These are phyloP conservation scores for Lupinus albus DNA, from an alignment of 306 rosid species.

Conservation along the genomic window DNA sequence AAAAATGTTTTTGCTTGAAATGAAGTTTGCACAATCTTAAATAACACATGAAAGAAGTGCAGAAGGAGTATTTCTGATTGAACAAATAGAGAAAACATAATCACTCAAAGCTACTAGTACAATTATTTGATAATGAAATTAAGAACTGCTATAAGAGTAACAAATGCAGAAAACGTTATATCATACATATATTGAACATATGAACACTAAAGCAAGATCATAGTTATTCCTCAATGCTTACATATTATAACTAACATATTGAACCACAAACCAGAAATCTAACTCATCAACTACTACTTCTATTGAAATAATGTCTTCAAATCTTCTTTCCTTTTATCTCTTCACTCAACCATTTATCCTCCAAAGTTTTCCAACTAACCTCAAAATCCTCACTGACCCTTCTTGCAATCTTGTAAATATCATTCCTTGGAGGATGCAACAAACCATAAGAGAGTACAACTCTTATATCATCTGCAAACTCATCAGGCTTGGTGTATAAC, in stretches of 20 bases:
- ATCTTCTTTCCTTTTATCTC: not conserved
- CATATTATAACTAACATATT: too few relatives aligned
- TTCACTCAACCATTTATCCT: not conserved
- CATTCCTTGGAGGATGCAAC: not conserved
- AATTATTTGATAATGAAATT: too few relatives aligned
- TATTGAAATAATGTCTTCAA: not conserved
- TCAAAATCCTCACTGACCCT: not conserved
- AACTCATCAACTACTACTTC: not conserved
- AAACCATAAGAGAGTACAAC: constrained; percentile 1
- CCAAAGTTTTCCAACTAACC: not conserved
- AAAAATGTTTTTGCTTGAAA: constrained; percentile 12
- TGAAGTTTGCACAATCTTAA: not conserved
- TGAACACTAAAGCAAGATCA: too few relatives aligned
- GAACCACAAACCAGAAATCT: not conserved
- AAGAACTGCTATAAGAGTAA: too few relatives aligned
- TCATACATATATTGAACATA: too few relatives aligned
- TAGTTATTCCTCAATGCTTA: too few relatives aligned
- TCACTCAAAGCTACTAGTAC: too few relatives aligned
- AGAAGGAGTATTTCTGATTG: not conserved
- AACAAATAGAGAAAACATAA: too few relatives aligned
- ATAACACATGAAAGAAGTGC: constrained; percentile 1
- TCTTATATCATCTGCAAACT: constrained; percentile 10
- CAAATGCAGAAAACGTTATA: too few relatives aligned
- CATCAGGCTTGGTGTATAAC: not conserved
- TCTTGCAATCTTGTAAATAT: not conserved